Evolutionary conservation across 495 filamentous ascomycete species (phyloP).

Genomic region (Aspergillus mulundensis): DNA sequence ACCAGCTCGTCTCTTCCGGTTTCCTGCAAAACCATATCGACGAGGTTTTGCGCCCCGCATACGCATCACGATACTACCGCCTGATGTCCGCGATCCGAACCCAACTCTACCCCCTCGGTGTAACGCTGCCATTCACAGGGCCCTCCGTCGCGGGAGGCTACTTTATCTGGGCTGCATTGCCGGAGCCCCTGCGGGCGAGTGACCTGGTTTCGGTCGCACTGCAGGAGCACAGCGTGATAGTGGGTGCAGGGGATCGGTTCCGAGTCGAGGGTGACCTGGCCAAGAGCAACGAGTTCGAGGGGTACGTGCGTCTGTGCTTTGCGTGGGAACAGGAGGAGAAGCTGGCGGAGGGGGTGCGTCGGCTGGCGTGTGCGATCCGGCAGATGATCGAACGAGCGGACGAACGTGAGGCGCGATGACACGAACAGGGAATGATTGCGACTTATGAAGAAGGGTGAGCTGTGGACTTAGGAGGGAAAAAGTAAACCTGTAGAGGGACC

Average conservation of each 20-base stretch:
- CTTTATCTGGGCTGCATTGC: slow-evolving; percentile 74
- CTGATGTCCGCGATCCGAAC: slow-evolving; percentile 52
- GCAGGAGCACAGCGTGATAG: slow-evolving; percentile 50
- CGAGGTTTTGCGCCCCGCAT: slow-evolving; percentile 47
- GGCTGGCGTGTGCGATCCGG: slow-evolving; percentile 13
- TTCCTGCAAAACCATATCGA: slow-evolving; percentile 46
- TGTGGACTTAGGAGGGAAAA: neutral
- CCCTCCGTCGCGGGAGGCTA: slow-evolving; percentile 58
- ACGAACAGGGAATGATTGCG: neutral
- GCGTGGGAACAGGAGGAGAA: slow-evolving; percentile 68
- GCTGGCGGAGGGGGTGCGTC: slow-evolving; percentile 60
- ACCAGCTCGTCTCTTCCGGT: slow-evolving; percentile 52
- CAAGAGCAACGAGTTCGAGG: slow-evolving; percentile 42
- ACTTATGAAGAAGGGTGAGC: neutral
- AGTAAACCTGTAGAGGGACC: neutral
- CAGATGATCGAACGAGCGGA: neutral
- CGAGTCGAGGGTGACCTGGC: slow-evolving; percentile 56
- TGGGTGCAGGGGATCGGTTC: slow-evolving; percentile 64
- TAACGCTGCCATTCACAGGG: slow-evolving; percentile 38
- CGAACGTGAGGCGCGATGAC: slow-evolving; percentile 1
- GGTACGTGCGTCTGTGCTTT: slow-evolving; percentile 64
- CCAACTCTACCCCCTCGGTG: slow-evolving; percentile 57
- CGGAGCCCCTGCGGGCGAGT: slow-evolving; percentile 42
- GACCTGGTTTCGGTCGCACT: slow-evolving; percentile 45
- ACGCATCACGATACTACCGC: slow-evolving; percentile 51